These are phyloP conservation scores for Gamarada debralockiae DNA, from an alignment of 495 filamentous ascomycete genomes.

Conservation along the genomic window DNA sequence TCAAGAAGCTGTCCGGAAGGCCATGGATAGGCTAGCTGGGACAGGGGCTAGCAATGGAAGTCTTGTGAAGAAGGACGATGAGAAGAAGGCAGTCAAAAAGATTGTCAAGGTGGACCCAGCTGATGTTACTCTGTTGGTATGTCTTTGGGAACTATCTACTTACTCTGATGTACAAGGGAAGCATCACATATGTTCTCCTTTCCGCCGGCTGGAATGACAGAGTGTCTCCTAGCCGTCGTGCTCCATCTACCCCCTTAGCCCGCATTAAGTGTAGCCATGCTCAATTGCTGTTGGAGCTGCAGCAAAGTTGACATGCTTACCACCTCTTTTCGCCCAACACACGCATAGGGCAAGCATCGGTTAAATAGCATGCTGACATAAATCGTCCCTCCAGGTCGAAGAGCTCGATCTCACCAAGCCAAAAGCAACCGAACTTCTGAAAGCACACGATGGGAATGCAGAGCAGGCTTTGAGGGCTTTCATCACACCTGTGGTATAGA, in stretches of 20 bases:
- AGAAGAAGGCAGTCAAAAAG: slow-evolving; percentile 46
- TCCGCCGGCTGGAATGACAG: too few species aligned
- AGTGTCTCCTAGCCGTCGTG: too few species aligned
- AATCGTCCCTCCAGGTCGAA: slow-evolving; percentile 54
- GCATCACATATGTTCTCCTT: too few species aligned
- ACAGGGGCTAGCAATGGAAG: slow-evolving; percentile 31
- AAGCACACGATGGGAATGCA: slow-evolving; percentile 73
- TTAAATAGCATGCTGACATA: slow-evolving; percentile 11
- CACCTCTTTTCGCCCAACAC: too few species aligned
- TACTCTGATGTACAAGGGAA: too few species aligned
- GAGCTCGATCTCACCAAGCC: slow-evolving; percentile 73
- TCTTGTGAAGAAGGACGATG: slow-evolving; percentile 27
- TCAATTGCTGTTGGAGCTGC: too few species aligned
- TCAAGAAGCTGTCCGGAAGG: slow-evolving; percentile 77
- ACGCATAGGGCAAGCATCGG: background rate
- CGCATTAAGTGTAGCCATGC: too few species aligned
- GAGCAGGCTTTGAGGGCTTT: slow-evolving; percentile 64
- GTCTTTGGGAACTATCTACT: too few species aligned
- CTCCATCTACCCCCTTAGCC: too few species aligned
- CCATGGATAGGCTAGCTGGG: slow-evolving; percentile 66
- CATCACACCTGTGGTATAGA: slow-evolving; percentile 21
- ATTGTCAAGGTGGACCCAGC: slow-evolving; percentile 60
- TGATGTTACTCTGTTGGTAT: slow-evolving; percentile 64
- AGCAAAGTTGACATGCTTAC: too few species aligned
- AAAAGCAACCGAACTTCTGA: slow-evolving; percentile 82